Base-by-base conservation (phyloP, 2,329 filamentous ascomycete species). In the Metarhizium album region DNA sequence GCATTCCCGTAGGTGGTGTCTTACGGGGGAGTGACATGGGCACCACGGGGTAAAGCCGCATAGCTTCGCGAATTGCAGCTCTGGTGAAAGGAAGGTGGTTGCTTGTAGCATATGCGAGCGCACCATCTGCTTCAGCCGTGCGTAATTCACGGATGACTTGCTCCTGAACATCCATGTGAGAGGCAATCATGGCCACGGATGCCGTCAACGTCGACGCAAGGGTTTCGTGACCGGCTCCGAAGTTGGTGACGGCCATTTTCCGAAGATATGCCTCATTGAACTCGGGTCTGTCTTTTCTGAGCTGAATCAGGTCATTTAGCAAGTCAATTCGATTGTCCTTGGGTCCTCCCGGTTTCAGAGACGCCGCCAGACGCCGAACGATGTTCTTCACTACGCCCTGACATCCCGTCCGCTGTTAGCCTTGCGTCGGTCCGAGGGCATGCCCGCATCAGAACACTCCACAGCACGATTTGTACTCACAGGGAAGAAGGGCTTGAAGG, bases 151-250 rank as follows among this genome's bases (percentile, higher is more conserved):
- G 63, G 1, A 57, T 53, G 0, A 74, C 63, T 2, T 55, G 60
- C 1, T 51, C 23, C 42, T 71, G 69, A 0, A 68, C 60, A 0
- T 59, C 55, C 0, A 56, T 38, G 29, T 73, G 65, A 0, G 68
- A 67, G 1, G 67, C 73, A 23, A 79, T 64, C 66, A 75, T 70
- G 45, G 72, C 64, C 45, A 80, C 58, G 22, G 69, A 63, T 3
- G 75, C 71, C 0, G 74, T 78, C 6, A 79, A 58, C 0, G 75
- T 75, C 1, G 75, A 75, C 11, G 73, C 74, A 64, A 77, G 68
- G 0, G 75, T 79, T 56, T 79, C 75, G 52, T 79, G 75, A 0
- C 75, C 75, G 1, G 75, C 75, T 11, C 75, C 75, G 55, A 79
- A 78, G 54, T 79, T 79, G 2, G 75, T 78, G 2, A 76, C 65